Evolutionary conservation across 352 stramenopile species (phyloP).

Genomic region (Phytophthora pini): DNA sequence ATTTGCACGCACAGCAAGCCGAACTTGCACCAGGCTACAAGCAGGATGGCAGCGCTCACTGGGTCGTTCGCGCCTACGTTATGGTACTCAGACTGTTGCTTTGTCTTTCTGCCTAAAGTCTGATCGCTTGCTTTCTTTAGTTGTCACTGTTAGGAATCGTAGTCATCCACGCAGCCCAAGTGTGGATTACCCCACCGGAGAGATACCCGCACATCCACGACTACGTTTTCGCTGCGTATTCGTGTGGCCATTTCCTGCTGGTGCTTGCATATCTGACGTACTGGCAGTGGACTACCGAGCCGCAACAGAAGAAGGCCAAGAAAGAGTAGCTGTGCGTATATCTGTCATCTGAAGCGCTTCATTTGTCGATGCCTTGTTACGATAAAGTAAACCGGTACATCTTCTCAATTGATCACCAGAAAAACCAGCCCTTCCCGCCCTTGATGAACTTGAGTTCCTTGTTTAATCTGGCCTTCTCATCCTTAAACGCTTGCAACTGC

Average conservation of each 20-base stretch:
- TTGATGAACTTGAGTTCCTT: conserved; percentile 86
- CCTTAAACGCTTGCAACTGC: conserved; percentile 84
- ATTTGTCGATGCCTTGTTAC: conserved; percentile 19
- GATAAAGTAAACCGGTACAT: not conserved
- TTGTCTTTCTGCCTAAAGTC: not conserved
- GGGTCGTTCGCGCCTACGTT: conserved; percentile 50
- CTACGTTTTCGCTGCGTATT: conserved; percentile 85
- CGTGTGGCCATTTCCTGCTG: conserved; percentile 78
- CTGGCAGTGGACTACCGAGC: conserved; percentile 79
- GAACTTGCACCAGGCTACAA: conserved; percentile 48
- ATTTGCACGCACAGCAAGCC: conserved; percentile 28
- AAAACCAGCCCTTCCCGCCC: conserved; percentile 50
- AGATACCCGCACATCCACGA: conserved; percentile 87
- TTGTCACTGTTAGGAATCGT: conserved; percentile 60
- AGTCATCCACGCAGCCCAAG: conserved; percentile 63
- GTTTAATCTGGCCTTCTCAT: conserved; percentile 86
- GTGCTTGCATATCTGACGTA: conserved; percentile 81
- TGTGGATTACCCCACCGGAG: conserved; percentile 47
- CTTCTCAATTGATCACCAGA: too few species aligned
- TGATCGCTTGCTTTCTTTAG: conserved; percentile 39
- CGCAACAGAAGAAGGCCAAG: conserved; percentile 38
- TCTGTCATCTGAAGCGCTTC: conserved; percentile 17
- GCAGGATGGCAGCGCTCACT: conserved; percentile 39
- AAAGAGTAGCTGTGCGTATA: conserved; percentile 37
- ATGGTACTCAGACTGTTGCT: conserved; percentile 38